Percentiles rank a stretch among this genome's conserved stretches.
Conservation (phyloP, 106 monocot species). For the Alisma plantagoaquatica region DNA sequence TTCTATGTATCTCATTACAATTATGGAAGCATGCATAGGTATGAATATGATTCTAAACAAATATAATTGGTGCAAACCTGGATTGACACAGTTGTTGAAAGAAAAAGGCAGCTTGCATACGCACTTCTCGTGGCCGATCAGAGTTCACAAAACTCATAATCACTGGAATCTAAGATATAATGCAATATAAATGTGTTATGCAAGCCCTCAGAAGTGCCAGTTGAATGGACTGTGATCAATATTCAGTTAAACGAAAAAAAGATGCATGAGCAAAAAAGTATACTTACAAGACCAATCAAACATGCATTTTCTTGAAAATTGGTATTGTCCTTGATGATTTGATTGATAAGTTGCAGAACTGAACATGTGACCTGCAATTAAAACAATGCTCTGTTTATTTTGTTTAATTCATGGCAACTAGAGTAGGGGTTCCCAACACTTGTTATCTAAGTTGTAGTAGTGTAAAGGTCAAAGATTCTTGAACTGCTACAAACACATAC, state of each 20-base stretch:
- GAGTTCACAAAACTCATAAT: constrained; percentile 70
- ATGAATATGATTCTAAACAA: no score
- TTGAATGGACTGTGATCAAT: no score
- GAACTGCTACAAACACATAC: constrained; percentile 27
- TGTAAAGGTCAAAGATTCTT: not conserved
- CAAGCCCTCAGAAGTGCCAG: no score
- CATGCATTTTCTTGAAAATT: constrained; percentile 88
- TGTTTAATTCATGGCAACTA: no score
- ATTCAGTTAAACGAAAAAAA: no score
- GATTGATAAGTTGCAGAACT: constrained; percentile 81
- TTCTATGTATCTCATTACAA: no score
- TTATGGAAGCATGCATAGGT: no score
- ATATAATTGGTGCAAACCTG: constrained; percentile 42
- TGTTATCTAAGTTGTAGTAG: no score
- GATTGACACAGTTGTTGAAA: constrained; percentile 88
- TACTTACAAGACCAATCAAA: constrained; percentile 82
- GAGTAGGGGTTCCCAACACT: no score
- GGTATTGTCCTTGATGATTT: constrained; percentile 57
- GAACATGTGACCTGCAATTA: constrained; percentile 52
- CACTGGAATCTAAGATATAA: constrained; percentile 91
- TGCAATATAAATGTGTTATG: no score
- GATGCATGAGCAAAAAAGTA: no score
- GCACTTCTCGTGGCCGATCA: constrained; percentile 69
- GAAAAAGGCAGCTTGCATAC: constrained; percentile 87
- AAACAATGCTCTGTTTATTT: no score